Conservation (phyloP, 2,329 filamentous ascomycete genomes). For the Exophiala viscosa region DNA sequence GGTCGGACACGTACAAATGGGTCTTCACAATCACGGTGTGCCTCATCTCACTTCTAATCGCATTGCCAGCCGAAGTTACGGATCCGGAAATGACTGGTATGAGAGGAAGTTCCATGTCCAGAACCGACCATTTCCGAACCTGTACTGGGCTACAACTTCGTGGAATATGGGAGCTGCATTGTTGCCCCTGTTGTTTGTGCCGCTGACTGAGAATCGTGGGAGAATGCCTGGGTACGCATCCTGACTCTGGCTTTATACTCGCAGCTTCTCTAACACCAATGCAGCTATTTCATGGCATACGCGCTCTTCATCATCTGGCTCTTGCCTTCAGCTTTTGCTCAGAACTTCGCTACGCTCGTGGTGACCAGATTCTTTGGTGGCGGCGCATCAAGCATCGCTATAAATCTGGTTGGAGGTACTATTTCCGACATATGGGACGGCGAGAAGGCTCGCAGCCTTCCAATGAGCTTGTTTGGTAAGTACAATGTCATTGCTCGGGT, state of each 20-base stretch:
- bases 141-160: constrained; percentile 35
- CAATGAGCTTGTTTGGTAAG: constrained; percentile 40
- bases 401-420: constrained; percentile 26
- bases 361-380: constrained; percentile 45
- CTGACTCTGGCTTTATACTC: not conserved
- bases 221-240: constrained; percentile 40
- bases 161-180: constrained; percentile 41
- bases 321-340: constrained; percentile 42
- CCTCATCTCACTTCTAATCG: constrained; percentile 39
- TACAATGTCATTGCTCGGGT: too few relatives aligned
- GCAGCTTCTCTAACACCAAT: not conserved
- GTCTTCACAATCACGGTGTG: constrained; percentile 22
- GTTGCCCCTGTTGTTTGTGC: constrained; percentile 37
- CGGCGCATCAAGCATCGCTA: constrained; percentile 30
- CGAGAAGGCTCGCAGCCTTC: constrained; percentile 35
- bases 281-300: constrained; percentile 34
- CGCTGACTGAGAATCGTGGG: constrained; percentile 41
- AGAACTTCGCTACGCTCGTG: constrained; percentile 45
- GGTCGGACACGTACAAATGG: constrained; percentile 36
- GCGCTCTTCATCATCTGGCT: constrained; percentile 41
- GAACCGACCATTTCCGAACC: constrained; percentile 34
- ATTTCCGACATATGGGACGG: constrained; percentile 28
- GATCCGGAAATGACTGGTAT: constrained; percentile 30
- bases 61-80: not conserved
- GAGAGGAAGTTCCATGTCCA: constrained; percentile 35